phyloP scores from a whole-genome alignment of 2,329 filamentous ascomycete genomes.

The Colletotrichum magnum region DNA sequence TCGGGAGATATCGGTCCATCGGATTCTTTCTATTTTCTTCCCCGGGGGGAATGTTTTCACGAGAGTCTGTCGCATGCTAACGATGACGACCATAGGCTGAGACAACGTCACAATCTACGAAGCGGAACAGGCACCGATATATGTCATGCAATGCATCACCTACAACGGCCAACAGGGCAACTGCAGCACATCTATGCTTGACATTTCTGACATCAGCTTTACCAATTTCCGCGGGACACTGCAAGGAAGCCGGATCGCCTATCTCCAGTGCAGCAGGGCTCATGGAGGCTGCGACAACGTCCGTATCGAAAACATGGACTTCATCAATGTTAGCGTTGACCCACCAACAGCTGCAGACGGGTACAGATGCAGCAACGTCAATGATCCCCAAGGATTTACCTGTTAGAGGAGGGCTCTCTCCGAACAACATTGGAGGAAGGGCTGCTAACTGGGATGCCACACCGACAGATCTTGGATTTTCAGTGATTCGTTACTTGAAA shows the following conservation, averaged over 20 bases:
- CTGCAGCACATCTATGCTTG: slow-evolving; percentile 10
- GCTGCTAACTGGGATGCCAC: too few species aligned
- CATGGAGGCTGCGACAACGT: slow-evolving; percentile 15
- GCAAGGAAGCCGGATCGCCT: neutral
- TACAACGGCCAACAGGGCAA: slow-evolving; percentile 14
- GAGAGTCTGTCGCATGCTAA: too few species aligned
- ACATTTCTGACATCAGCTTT: slow-evolving; percentile 25
- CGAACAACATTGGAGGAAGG: too few species aligned
- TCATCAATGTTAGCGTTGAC: slow-evolving; percentile 16
- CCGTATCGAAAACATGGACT: slow-evolving; percentile 2
- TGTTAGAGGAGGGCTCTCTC: neutral
- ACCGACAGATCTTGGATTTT: too few species aligned
- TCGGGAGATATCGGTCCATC: too few species aligned
- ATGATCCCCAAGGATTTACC: slow-evolving; percentile 13
- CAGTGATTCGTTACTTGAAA: too few species aligned
- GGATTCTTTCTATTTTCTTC: too few species aligned
- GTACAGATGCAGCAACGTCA: slow-evolving; percentile 29
- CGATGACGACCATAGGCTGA: neutral
- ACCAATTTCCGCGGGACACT: slow-evolving; percentile 12
- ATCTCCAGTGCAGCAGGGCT: slow-evolving; percentile 23
- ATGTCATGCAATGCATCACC: slow-evolving; percentile 24
- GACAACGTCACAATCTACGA: slow-evolving; percentile 22
- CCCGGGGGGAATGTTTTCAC: too few species aligned
- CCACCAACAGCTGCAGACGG: slow-evolving; percentile 2
- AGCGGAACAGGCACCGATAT: slow-evolving; percentile 12